Base-by-base conservation (phyloP, 176 grass and related monocot genomes). In the Juncus inflexus region DNA sequence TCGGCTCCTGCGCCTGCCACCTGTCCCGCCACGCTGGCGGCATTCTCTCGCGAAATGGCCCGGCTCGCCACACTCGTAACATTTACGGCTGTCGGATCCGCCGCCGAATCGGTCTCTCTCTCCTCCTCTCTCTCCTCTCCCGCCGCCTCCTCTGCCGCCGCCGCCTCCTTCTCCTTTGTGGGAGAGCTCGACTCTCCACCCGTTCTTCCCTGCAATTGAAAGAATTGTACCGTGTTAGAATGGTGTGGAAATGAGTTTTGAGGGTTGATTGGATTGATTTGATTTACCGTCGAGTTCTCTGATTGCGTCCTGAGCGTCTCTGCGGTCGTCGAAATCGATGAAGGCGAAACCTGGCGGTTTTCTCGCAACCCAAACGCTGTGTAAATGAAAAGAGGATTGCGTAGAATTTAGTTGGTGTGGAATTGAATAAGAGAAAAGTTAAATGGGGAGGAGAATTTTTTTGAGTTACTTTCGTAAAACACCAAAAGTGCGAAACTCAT, bases 261-360 rank as follows among this genome's bases (percentile, higher is more conserved):
- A 28, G 19, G 19, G 19, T 28, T 28, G 19, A 28, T 28, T 28
- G 19, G 19, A 28, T 28, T 28, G 19, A 28, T 28, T 15, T 42
- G 38, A 11, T 45, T 45, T 86, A 96, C 92, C 92, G 90, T 96
- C 87, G 77, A 96, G 52, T 81, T 89, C 84, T 78, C 84, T 82
- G 63, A 96, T 74, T 50, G 92, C 92, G 77, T 96, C 92, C 66
- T 89, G 84, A 37, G 92, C 87, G 79, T 91, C 92, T 65, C 92
- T 81, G 50, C 66, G 74, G 51, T 96, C 92, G 74, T 96, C 92
- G 64, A 91, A 91, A 60, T 96, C 92, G 50, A 96, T 77, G 63
- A 96, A 96, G 41, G 87, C 92, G 86, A 91, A 96, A 69, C 92
- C 92, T 12, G 92, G 87, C 74, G 92, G 92, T 68, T 91, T 96